phyloP scores from a whole-genome alignment of 257 asterid genomes.

The Solanum piurae region DNA sequence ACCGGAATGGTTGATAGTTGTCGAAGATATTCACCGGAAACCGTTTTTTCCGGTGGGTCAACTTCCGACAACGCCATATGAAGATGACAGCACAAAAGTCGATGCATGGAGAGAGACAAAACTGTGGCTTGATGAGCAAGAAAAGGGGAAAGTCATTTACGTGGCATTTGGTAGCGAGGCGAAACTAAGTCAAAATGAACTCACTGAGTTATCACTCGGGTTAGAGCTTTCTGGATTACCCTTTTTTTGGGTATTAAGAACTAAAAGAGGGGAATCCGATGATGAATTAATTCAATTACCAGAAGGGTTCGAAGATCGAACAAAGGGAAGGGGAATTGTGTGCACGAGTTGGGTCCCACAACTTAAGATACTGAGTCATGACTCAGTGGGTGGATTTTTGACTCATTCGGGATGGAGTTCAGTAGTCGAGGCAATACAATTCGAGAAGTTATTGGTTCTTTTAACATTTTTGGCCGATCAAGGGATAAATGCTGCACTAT shows the following conservation, averaged over 20 bases:
- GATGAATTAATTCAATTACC: neutral
- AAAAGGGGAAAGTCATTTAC: constrained; percentile 11
- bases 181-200: constrained; percentile 6
- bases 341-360: constrained; percentile 26
- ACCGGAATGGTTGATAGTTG: constrained; percentile 12
- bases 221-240: neutral
- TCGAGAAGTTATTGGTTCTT: constrained; percentile 9
- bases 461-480: constrained; percentile 16
- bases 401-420: constrained; percentile 29
- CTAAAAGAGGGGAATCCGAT: neutral
- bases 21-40: constrained; percentile 8
- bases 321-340: constrained; percentile 11
- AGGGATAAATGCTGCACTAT: constrained; percentile 14
- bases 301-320: constrained; percentile 11
- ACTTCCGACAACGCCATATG: neutral
- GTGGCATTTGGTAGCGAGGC: constrained; percentile 20
- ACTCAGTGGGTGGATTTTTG: constrained; percentile 21
- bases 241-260: neutral
- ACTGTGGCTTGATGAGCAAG: constrained; percentile 6
- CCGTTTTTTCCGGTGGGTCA: constrained; percentile 17
- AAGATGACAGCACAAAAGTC: neutral
- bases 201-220: constrained; percentile 17
- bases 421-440: constrained; percentile 6
- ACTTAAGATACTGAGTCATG: constrained; percentile 12
- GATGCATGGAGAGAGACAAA: neutral